Conservation (phyloP, 805 yeast species). For the Candida wancherniae region DNA sequence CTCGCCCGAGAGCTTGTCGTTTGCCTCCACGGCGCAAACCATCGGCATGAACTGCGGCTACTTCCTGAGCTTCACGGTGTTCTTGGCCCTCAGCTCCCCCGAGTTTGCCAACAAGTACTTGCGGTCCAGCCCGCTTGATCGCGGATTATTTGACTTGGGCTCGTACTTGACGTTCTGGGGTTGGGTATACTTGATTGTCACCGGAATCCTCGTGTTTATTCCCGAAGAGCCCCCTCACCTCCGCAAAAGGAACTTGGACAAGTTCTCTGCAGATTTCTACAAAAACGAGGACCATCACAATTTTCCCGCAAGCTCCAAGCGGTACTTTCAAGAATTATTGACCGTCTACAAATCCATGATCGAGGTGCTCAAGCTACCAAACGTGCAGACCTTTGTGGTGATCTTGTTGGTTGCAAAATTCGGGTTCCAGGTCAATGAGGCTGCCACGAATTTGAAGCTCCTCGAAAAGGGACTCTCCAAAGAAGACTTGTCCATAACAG, state of each 20-base stretch:
- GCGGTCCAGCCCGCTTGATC: slow-evolving; percentile 52
- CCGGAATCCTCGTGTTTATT: slow-evolving; percentile 55
- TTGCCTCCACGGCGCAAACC: slow-evolving; percentile 96
- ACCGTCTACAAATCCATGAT: slow-evolving; percentile 63
- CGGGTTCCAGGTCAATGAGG: slow-evolving; percentile 94
- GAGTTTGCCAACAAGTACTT: slow-evolving; percentile 88
- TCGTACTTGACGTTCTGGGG: slow-evolving; percentile 80
- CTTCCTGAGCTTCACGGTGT: slow-evolving; percentile 85
- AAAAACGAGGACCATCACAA: slow-evolving; percentile 27
- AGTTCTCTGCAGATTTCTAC: slow-evolving; percentile 24
- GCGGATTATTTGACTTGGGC: slow-evolving; percentile 68
- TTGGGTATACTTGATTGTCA: slow-evolving; percentile 59
- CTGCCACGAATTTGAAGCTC: slow-evolving; percentile 87
- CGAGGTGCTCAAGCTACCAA: slow-evolving; percentile 60
- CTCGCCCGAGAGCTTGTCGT: slow-evolving; percentile 71
- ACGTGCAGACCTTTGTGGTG: slow-evolving; percentile 67
- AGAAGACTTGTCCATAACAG: slow-evolving; percentile 91
- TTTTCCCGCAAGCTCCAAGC: slow-evolving; percentile 2
- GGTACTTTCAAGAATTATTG: slow-evolving; percentile 26
- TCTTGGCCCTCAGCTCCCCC: slow-evolving; percentile 83
- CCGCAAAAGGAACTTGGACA: slow-evolving; percentile 26
- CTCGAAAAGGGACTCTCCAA: slow-evolving; percentile 88
- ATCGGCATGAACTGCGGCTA: slow-evolving; percentile 93
- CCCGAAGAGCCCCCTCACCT: slow-evolving; percentile 68
- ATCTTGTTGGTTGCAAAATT: slow-evolving; percentile 78